phyloP scores from a whole-genome alignment of 306 rosid species.

The Malus sylvestris region DNA sequence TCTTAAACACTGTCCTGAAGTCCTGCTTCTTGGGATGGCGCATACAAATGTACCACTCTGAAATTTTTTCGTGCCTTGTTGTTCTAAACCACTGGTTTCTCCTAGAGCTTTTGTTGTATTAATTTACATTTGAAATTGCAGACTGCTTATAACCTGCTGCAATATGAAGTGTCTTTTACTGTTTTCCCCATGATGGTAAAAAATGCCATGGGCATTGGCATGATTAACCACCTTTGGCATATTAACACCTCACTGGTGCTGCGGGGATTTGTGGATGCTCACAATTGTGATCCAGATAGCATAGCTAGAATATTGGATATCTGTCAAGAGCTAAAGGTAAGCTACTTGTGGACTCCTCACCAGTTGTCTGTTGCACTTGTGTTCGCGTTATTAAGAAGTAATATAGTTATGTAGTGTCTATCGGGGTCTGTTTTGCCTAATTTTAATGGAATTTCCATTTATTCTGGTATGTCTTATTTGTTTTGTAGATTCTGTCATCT shows the following conservation, averaged over 20 bases:
- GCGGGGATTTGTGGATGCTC: slow-evolving; percentile 70
- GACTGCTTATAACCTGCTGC: slow-evolving; percentile 90
- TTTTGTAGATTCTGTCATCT: slow-evolving; percentile 58
- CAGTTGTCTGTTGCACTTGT: not conserved
- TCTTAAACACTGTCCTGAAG: slow-evolving; percentile 82
- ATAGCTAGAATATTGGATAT: slow-evolving; percentile 58
- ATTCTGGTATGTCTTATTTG: slow-evolving; percentile 4
- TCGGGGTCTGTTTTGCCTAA: not conserved
- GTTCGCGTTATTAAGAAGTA: not conserved
- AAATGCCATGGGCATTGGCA: slow-evolving; percentile 46
- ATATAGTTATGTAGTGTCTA: not conserved
- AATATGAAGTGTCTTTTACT: slow-evolving; percentile 57
- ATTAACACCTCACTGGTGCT: slow-evolving; percentile 59
- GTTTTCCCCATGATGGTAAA: slow-evolving; percentile 66
- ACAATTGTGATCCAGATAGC: slow-evolving; percentile 53
- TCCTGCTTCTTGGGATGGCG: slow-evolving; percentile 90
- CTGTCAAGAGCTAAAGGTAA: slow-evolving; percentile 83
- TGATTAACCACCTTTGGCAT: slow-evolving; percentile 82
- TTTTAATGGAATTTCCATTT: not conserved
- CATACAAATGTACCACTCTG: slow-evolving; percentile 51
- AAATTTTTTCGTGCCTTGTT: not conserved
- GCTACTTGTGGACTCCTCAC: slow-evolving; percentile 14
- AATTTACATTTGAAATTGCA: slow-evolving; percentile 36
- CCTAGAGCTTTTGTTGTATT: slow-evolving; percentile 4
- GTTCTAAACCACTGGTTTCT: not conserved